Conservation (phyloP, 139 green algal genomes). For the Edaphochlamys debaryana region DNA sequence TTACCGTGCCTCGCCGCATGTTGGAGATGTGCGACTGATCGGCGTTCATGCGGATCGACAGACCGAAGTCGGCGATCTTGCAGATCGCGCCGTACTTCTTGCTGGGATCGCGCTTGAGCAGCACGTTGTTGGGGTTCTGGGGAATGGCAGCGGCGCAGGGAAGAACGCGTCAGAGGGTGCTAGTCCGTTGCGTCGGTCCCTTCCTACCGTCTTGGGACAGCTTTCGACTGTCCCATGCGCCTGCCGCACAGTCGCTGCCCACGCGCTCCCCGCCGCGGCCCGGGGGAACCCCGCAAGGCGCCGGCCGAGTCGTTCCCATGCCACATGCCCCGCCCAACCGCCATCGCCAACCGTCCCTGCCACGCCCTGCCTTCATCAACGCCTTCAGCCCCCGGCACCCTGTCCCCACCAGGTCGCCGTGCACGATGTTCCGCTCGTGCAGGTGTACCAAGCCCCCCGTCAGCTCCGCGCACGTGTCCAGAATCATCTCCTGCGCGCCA, state of each 20-base stretch:
- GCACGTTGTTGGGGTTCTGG: constrained; percentile 44
- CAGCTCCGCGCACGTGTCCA: constrained; percentile 33
- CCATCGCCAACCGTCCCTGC: too few relatives aligned
- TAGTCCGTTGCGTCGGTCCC: too few relatives aligned
- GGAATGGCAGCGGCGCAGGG: neutral
- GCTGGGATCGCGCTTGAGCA: constrained; percentile 15
- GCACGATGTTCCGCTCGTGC: constrained; percentile 41
- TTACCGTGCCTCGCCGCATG: constrained; percentile 50
- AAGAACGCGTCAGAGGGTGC: too few relatives aligned
- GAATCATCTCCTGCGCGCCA: constrained; percentile 30
- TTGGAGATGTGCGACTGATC: constrained; percentile 53
- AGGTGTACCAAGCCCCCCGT: constrained; percentile 35
- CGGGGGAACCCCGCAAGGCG: too few relatives aligned
- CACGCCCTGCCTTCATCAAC: too few relatives aligned
- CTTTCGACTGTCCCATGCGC: too few relatives aligned
- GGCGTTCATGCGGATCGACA: constrained; percentile 16
- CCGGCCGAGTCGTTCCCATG: too few relatives aligned
- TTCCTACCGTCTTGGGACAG: too few relatives aligned
- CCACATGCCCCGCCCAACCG: too few relatives aligned
- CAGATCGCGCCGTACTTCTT: constrained; percentile 35
- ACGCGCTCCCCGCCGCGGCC: too few relatives aligned
- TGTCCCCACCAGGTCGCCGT: constrained; percentile 43
- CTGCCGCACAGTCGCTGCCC: too few relatives aligned
- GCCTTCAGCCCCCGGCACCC: too few relatives aligned
- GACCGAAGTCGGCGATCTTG: constrained; percentile 37